These are phyloP conservation scores for Paraleonurus japonicus DNA, from an alignment of 257 asterid species.

Conservation along the genomic window DNA sequence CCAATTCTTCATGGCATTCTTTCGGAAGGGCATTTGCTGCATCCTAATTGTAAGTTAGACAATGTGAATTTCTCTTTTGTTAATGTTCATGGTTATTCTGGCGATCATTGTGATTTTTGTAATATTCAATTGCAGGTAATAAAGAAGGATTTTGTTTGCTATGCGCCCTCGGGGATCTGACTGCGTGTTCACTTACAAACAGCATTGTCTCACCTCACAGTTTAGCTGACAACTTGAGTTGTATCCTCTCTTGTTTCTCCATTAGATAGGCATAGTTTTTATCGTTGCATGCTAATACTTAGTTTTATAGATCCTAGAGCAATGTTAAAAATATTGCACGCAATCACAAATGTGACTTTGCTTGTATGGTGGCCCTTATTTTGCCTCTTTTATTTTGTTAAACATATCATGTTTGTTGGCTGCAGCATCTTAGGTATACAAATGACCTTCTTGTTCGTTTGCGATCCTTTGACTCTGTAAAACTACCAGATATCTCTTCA, in stretches of 20 bases:
- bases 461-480: slow-evolving; percentile 43
- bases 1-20: slow-evolving; percentile 63
- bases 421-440: not conserved
- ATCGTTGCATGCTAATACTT: not conserved
- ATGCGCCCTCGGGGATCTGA: slow-evolving; percentile 55
- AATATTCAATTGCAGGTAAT: slow-evolving; percentile 42
- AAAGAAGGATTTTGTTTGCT: slow-evolving; percentile 44
- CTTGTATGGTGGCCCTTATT: not conserved
- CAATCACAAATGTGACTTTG: not conserved
- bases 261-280: not conserved
- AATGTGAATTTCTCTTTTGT: too few relatives aligned
- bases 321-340: not conserved
- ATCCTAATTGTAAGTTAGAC: slow-evolving; percentile 44
- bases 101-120: not conserved
- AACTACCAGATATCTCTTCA: slow-evolving; percentile 66
- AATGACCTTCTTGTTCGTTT: slow-evolving; percentile 12
- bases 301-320: not conserved
- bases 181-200: slow-evolving; percentile 37
- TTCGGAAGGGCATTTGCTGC: slow-evolving; percentile 24
- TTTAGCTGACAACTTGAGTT: slow-evolving; percentile 60
- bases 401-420: not conserved
- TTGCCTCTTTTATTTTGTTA: not conserved
- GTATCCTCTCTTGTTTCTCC: slow-evolving; percentile 56
- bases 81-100: not conserved
- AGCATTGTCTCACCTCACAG: slow-evolving; percentile 47